Evolutionary conservation across 2,329 filamentous ascomycete genomes (phyloP), one percentile per base, ranked within the genome.

Genomic region (Cladosporium sp.): DNA sequence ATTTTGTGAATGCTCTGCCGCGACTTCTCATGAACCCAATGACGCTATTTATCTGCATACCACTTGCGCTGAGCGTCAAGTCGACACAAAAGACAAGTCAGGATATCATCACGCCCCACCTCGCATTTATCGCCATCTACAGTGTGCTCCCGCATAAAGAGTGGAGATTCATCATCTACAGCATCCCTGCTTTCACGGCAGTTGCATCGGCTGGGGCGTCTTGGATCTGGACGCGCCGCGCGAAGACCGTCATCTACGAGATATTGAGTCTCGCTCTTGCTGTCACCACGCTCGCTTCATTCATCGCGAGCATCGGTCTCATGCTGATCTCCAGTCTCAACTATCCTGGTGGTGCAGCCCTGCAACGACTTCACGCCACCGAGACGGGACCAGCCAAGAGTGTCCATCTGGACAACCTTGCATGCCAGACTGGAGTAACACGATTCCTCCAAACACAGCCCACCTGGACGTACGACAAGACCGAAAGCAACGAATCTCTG

Each of bases 61-160:
- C 83, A 23, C 28, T 82, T 18, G 80, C 85, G 2, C 69, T 86
- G 0, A 56, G 84, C n/a, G 84, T 90, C 10, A 73, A 74, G 14
- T 72, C 79, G 16, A 79, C 78, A 5, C 76, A 77, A 18, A 68
- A 69, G 44, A 76, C 75, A 21, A 80, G 78, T 62, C 67, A 91
- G 0, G 81, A 83, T 49, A 78, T 88, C 10, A 72, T 91, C 4
- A 71, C 89, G 2, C 93, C 95, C 0, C 84, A 86, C 11, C 70
- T 96, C 1, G 77, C 85, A 33, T 99, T 93, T 77, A 83, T 96
- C 23, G 84, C 84, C 5, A 78, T 96, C 52, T 98, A 97, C 82
- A 97, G 92, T 69, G 72, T 92, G 60, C 90, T 97, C 68, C 93
- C 94, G 0, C 95, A 99, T 81, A 99, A 99, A 77, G 95, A 99